These are phyloP conservation scores for Suhomyces sp. DNA, from an alignment of 805 yeast species.

Conservation along the genomic window DNA sequence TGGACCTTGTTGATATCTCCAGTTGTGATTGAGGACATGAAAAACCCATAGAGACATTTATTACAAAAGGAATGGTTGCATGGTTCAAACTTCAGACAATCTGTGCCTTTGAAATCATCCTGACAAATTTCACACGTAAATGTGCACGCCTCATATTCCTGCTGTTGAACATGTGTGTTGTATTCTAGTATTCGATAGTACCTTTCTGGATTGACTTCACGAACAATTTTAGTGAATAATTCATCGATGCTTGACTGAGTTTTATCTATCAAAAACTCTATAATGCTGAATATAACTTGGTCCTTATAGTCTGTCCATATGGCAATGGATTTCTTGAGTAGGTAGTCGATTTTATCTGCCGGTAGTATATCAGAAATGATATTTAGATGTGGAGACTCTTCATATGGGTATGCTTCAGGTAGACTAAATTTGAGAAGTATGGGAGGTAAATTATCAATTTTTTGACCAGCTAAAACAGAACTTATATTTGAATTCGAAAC, in stretches of 20 bases:
- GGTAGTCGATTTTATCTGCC: constrained; percentile 7
- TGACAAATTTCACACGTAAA: constrained; percentile 60
- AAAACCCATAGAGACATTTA: constrained; percentile 49
- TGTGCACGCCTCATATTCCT: constrained; percentile 34
- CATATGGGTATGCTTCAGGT: constrained; percentile 36
- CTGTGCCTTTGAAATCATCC: constrained; percentile 44
- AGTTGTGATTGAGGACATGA: constrained; percentile 37
- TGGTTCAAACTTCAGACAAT: constrained; percentile 35
- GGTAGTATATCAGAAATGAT: constrained; percentile 34
- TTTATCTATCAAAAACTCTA: constrained; percentile 37
- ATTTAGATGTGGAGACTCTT: constrained; percentile 21
- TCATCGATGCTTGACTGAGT: constrained; percentile 16
- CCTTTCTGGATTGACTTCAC: neutral
- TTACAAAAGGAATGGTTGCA: constrained; percentile 73
- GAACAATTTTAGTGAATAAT: constrained; percentile 5
- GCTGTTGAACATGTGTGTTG: constrained; percentile 17
- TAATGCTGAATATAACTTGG: constrained; percentile 41
- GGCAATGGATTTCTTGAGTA: constrained; percentile 18
- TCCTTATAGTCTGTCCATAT: constrained; percentile 39
- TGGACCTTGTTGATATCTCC: constrained; percentile 54
- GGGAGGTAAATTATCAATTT: constrained; percentile 31
- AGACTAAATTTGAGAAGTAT: constrained; percentile 27
- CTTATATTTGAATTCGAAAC: neutral
- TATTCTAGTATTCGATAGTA: constrained; percentile 13
- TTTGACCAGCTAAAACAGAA: neutral